phyloP scores from a whole-genome alignment of 805 yeast species.

The Torulaspora franciscae region DNA sequence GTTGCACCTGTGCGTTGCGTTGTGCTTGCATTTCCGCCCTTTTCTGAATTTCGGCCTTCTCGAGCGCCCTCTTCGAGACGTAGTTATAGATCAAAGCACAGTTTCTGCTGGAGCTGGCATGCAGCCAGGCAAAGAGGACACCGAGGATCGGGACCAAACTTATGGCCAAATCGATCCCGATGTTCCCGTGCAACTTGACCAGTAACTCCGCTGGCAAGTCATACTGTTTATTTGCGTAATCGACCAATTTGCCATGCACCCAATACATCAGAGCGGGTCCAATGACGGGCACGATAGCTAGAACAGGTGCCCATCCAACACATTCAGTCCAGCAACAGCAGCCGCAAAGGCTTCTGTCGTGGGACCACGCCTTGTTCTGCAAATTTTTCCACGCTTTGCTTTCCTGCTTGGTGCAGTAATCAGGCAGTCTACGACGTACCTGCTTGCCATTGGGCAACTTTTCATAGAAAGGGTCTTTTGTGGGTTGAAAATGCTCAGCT shows the following conservation, averaged over 20 bases:
- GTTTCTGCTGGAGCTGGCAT: slow-evolving; percentile 83
- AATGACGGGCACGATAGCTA: slow-evolving; percentile 68
- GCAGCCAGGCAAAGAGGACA: slow-evolving; percentile 68
- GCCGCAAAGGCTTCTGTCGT: slow-evolving; percentile 80
- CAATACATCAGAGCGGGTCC: slow-evolving; percentile 82
- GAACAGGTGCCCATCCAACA: slow-evolving; percentile 70
- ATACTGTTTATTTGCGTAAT: slow-evolving; percentile 51
- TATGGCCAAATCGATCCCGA: slow-evolving; percentile 65
- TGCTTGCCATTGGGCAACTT: slow-evolving; percentile 46
- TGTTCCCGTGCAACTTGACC: slow-evolving; percentile 72
- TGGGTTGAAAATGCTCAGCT: slow-evolving; percentile 32
- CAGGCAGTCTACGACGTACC: slow-evolving; percentile 56
- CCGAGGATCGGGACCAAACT: slow-evolving; percentile 81
- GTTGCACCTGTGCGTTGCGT: slow-evolving; percentile 7
- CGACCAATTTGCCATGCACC: slow-evolving; percentile 63
- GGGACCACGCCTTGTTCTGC: slow-evolving; percentile 79
- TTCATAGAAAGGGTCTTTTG: slow-evolving; percentile 58
- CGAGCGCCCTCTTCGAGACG: slow-evolving; percentile 25
- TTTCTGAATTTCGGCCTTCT: slow-evolving; percentile 11
- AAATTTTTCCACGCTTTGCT: slow-evolving; percentile 64
- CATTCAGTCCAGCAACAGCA: slow-evolving; percentile 62
- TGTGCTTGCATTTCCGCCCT: slow-evolving; percentile 7
- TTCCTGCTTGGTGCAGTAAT: slow-evolving; percentile 53
- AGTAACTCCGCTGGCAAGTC: slow-evolving; percentile 53
- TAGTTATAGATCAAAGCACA: slow-evolving; percentile 68